Percentiles rank a stretch among this genome's conserved stretches.
These are phyloP conservation scores for Stephanocyclus meneghinianus DNA, from an alignment of 352 stramenopile species.

Conservation along the genomic window DNA sequence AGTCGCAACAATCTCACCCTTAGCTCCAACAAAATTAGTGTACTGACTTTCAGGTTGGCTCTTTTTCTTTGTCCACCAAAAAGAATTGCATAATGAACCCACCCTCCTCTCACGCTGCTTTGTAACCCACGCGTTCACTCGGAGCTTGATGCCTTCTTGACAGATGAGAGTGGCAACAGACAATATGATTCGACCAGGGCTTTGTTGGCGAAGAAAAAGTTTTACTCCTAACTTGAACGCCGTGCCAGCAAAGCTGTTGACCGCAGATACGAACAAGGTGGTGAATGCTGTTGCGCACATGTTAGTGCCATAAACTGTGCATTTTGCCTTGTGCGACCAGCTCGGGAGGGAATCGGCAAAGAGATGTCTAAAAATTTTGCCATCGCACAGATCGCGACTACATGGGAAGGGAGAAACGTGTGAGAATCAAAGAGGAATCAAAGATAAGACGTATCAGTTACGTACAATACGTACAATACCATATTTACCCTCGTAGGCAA, in stretches of 20 bases:
- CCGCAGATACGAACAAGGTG: conserved; percentile 4
- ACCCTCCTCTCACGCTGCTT: conserved; percentile 5
- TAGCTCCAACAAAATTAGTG: not conserved
- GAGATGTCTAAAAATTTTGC: no score
- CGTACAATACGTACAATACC: no score
- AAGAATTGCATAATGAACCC: not conserved
- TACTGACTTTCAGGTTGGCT: not conserved
- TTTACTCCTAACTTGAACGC: not conserved
- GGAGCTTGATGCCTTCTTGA: conserved; percentile 24
- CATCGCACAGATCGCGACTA: no score
- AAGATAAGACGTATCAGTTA: no score
- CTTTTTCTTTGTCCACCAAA: not conserved
- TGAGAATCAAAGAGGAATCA: no score
- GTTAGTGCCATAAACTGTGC: no score
- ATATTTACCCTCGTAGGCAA: no score
- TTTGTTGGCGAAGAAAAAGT: not conserved
- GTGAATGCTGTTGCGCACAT: conserved; percentile 8
- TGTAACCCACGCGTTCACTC: conserved; percentile 21
- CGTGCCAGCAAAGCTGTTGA: not conserved
- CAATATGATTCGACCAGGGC: conserved; percentile 6
- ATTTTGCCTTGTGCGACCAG: no score
- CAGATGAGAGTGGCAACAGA: conserved; percentile 10
- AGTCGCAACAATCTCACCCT: conserved; percentile 11
- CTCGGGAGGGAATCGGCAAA: no score
- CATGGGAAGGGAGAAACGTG: no score